phyloP scores from a whole-genome alignment of 2,329 filamentous ascomycete genomes.

The Aschersonia sp. region DNA sequence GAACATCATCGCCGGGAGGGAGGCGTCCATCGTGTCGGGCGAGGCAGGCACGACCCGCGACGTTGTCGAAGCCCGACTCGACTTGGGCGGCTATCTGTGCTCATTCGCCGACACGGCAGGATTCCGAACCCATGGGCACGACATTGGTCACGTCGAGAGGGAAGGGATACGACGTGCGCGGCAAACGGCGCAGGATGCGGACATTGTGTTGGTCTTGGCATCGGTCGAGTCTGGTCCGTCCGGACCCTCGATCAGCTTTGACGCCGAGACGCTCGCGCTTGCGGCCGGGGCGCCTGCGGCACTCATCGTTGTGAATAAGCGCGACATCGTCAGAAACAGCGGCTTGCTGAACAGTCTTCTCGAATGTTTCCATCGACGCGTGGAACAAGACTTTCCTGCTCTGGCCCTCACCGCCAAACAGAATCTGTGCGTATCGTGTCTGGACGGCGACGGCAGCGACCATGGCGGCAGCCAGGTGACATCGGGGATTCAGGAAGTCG shows the following conservation, averaged over 20 bases:
- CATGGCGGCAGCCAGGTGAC: slow-evolving; percentile 17
- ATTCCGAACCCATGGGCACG: slow-evolving; percentile 39
- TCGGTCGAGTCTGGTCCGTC: slow-evolving; percentile 45
- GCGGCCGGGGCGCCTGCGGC: slow-evolving; percentile 32
- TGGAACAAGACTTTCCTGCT: slow-evolving; percentile 8
- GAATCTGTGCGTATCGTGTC: slow-evolving; percentile 54
- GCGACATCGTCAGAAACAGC: slow-evolving; percentile 28
- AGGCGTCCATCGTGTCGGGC: slow-evolving; percentile 86
- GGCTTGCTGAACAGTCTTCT: slow-evolving; percentile 23
- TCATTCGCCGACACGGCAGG: slow-evolving; percentile 95
- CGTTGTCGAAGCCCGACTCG: slow-evolving; percentile 81
- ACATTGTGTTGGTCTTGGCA: slow-evolving; percentile 71
- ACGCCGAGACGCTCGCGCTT: slow-evolving; percentile 39
- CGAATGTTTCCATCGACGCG: slow-evolving; percentile 18
- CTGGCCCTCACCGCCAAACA: slow-evolving; percentile 21
- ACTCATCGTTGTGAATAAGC: slow-evolving; percentile 49
- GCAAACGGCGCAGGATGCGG: slow-evolving; percentile 65
- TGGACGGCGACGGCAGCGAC: slow-evolving; percentile 28
- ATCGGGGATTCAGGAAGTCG: slow-evolving; percentile 55
- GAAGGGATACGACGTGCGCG: slow-evolving; percentile 86
- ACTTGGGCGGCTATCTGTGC: slow-evolving; percentile 80
- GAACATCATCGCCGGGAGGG: slow-evolving; percentile 77
- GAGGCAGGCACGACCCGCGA: slow-evolving; percentile 92
- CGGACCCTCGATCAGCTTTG: slow-evolving; percentile 30
- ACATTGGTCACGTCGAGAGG: slow-evolving; percentile 62